phyloP scores from a whole-genome alignment of 805 yeast genomes.

The Yarrowia divulgata region DNA sequence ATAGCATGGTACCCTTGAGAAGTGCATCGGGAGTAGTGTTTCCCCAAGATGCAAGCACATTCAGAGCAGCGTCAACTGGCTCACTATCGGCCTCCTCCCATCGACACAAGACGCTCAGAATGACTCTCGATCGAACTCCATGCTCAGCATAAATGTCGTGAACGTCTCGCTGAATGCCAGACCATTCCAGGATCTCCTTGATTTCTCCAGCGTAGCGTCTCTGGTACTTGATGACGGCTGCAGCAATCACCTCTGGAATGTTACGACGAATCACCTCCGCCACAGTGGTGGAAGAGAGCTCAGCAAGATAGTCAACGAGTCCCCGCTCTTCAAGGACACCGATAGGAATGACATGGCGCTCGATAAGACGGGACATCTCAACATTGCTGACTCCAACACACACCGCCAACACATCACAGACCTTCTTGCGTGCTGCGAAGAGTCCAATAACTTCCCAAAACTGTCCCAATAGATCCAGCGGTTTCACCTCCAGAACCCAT shows the following conservation, averaged over 20 bases:
- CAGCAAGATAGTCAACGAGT: conserved; percentile 12
- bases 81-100: conserved; percentile 23
- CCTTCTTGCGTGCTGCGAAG: conserved; percentile 12
- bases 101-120: conserved; percentile 9
- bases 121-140: conserved; percentile 14
- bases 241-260: conserved; percentile 30
- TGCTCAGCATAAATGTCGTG: conserved; percentile 11
- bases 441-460: conserved; percentile 38
- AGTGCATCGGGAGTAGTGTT: conserved; percentile 4
- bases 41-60: conserved; percentile 14
- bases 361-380: conserved; percentile 11
- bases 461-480: conserved; percentile 7
- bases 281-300: not conserved
- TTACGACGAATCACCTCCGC: conserved; percentile 15
- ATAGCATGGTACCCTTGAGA: conserved; percentile 9
- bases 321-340: conserved; percentile 13
- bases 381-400: conserved; percentile 15
- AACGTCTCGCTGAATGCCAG: not conserved
- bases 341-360: conserved; percentile 12
- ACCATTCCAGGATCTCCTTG: conserved; percentile 24
- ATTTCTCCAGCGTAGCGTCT: conserved; percentile 1
- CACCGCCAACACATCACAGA: conserved; percentile 21
- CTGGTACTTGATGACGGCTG: conserved; percentile 23
- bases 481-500: conserved; percentile 14
- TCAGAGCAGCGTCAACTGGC: conserved; percentile 24